Conservation (phyloP, 1,139 yeast genomes). For the Kurtzmaniella quercitrusa region DNA sequence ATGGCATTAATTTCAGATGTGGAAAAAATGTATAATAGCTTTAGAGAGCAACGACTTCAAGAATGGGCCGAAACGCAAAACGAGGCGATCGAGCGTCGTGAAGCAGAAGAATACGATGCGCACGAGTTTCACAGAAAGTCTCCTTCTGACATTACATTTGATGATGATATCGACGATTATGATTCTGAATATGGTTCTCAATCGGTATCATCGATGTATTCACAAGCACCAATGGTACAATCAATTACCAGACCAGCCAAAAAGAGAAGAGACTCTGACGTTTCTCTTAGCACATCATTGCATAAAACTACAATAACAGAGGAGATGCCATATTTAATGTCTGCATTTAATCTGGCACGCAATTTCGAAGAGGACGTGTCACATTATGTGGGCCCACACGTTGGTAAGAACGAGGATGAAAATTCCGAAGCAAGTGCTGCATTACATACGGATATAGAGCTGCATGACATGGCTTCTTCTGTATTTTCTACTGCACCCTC, state of each 20-base stretch:
- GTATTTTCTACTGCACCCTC: neutral
- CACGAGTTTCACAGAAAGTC: slow-evolving; percentile 5
- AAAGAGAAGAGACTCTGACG: slow-evolving; percentile 23
- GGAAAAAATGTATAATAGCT: slow-evolving; percentile 58
- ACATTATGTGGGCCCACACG: slow-evolving; percentile 24
- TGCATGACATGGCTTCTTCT: neutral
- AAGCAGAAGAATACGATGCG: slow-evolving; percentile 7
- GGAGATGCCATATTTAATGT: slow-evolving; percentile 53
- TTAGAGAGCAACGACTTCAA: slow-evolving; percentile 33
- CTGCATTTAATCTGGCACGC: slow-evolving; percentile 54
- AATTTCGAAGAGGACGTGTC: slow-evolving; percentile 47
- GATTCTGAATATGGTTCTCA: slow-evolving; percentile 29
- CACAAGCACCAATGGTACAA: slow-evolving; percentile 4
- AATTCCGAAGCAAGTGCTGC: neutral
- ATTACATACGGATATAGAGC: neutral
- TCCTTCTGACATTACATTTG: slow-evolving; percentile 1
- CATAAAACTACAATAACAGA: slow-evolving; percentile 49
- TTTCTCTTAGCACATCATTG: slow-evolving; percentile 28
- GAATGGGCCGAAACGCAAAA: slow-evolving; percentile 12
- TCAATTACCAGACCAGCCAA: slow-evolving; percentile 4
- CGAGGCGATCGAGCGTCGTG: slow-evolving; percentile 7
- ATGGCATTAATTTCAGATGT: slow-evolving; percentile 57
- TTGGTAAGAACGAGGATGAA: slow-evolving; percentile 12
- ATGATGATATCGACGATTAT: slow-evolving; percentile 12
- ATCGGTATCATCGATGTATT: slow-evolving; percentile 23